Evolutionary conservation across 2,329 filamentous ascomycete species (phyloP).

Genomic region (Clathrospora elynae): DNA sequence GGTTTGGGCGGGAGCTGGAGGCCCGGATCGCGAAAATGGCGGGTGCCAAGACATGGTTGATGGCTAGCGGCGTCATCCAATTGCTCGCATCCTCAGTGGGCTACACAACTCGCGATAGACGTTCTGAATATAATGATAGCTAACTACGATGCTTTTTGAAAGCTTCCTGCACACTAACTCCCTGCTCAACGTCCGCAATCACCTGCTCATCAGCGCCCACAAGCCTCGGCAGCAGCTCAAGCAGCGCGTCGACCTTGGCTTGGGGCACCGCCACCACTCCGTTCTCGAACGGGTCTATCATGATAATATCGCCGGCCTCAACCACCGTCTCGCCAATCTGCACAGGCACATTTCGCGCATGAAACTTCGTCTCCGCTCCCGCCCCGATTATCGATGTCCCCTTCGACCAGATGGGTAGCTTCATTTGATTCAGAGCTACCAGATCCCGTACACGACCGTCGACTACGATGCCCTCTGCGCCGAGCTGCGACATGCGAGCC

Average conservation of each 20-base stretch:
- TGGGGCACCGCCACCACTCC: constrained; percentile 71
- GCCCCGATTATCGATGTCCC: constrained; percentile 64
- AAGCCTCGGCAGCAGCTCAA: constrained; percentile 60
- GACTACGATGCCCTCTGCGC: constrained; percentile 67
- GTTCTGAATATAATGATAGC: neutral
- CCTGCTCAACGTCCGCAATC: constrained; percentile 64
- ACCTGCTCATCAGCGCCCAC: constrained; percentile 52
- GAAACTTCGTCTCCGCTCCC: constrained; percentile 61
- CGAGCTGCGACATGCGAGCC: constrained; percentile 66
- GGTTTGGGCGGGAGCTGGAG: constrained; percentile 21
- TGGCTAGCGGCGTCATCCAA: constrained; percentile 31
- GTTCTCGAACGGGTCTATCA: constrained; percentile 69
- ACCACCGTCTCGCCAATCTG: constrained; percentile 47
- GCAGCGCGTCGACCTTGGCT: constrained; percentile 62
- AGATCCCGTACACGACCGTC: constrained; percentile 72
- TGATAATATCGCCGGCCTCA: constrained; percentile 65
- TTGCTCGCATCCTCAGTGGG: constrained; percentile 28
- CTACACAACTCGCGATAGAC: neutral
- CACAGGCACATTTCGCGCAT: constrained; percentile 55
- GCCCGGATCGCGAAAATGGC: constrained; percentile 33
- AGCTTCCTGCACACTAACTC: constrained; percentile 67
- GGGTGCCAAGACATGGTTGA: constrained; percentile 19
- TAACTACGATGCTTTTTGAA: constrained; percentile 61
- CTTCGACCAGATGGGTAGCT: constrained; percentile 64
- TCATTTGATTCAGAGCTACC: constrained; percentile 60